Percentiles rank a stretch among this genome's conserved stretches.
These are phyloP conservation scores for Beverwykella pulmonaria DNA, from an alignment of 495 filamentous ascomycete species.

Conservation along the genomic window DNA sequence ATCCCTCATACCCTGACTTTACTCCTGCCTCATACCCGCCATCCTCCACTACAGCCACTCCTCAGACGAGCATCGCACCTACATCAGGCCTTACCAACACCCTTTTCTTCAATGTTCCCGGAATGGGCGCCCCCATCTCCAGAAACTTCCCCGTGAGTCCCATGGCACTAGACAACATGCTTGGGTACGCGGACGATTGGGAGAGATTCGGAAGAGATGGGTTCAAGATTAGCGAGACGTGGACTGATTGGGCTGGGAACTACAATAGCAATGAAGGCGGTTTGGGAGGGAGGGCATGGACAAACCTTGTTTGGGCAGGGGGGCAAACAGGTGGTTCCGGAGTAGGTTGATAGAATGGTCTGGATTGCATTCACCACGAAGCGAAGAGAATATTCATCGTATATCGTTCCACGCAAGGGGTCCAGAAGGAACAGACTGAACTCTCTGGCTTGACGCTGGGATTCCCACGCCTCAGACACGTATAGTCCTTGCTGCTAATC, in stretches of 20 bases:
- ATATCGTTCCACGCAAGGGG: too few species aligned
- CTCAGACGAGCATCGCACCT: not conserved
- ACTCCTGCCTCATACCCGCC: not conserved
- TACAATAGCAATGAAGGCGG: not conserved
- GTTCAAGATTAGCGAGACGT: slow-evolving; percentile 32
- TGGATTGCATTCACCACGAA: not conserved
- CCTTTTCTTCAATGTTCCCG: slow-evolving; percentile 43
- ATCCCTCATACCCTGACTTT: not conserved
- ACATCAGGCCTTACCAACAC: slow-evolving; percentile 21
- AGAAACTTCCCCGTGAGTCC: slow-evolving; percentile 14
- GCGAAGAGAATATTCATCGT: too few species aligned
- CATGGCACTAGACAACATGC: slow-evolving; percentile 36
- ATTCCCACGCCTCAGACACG: too few species aligned
- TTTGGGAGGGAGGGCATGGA: not conserved
- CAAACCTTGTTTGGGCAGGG: not conserved
- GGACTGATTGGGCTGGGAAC: slow-evolving; percentile 1
- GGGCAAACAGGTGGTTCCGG: not conserved
- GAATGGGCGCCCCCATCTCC: slow-evolving; percentile 36
- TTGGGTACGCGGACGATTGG: slow-evolving; percentile 31
- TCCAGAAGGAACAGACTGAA: too few species aligned
- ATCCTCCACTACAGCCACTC: slow-evolving; percentile 1
- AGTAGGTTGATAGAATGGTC: not conserved
- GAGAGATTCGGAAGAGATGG: slow-evolving; percentile 35
- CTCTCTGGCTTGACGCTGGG: too few species aligned
- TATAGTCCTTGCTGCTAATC: too few species aligned